These are phyloP conservation scores for Bolboschoenoplectus hybrid DNA, from an alignment of 202 grass and related monocot species.

Conservation along the genomic window DNA sequence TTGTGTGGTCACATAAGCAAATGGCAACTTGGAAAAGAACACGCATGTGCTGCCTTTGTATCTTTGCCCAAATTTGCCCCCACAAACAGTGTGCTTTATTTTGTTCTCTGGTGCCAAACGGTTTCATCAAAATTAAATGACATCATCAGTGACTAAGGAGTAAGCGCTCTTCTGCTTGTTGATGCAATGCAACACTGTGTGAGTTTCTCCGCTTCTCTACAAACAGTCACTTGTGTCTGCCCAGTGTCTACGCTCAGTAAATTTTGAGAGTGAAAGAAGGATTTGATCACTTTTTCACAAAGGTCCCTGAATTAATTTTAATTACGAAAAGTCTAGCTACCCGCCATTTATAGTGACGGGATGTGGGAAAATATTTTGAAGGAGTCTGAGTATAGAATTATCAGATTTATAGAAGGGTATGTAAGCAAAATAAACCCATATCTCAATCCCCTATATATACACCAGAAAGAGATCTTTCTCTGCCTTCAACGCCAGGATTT, in stretches of 20 bases:
- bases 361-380: background rate
- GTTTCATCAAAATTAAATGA: constrained; percentile 10
- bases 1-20: constrained; percentile 26
- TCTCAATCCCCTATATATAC: constrained; percentile 18
- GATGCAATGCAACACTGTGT: background rate
- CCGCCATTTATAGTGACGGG: background rate
- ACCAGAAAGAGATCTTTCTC: background rate
- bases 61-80: constrained; percentile 24
- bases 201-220: background rate
- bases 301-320: background rate
- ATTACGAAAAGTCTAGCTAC: background rate
- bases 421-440: background rate
- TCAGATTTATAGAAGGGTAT: background rate
- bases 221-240: constrained; percentile 1
- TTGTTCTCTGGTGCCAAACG: constrained; percentile 21
- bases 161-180: constrained; percentile 7
- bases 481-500: background rate
- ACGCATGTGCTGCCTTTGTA: constrained; percentile 33
- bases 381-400: background rate
- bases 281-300: background rate
- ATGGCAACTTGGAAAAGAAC: constrained; percentile 38
- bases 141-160: background rate
- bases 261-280: background rate
- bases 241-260: background rate
- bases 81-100: constrained; percentile 13